Base-by-base conservation (phyloP, 106 monocot genomes). In the Amphibolis antarctica region DNA sequence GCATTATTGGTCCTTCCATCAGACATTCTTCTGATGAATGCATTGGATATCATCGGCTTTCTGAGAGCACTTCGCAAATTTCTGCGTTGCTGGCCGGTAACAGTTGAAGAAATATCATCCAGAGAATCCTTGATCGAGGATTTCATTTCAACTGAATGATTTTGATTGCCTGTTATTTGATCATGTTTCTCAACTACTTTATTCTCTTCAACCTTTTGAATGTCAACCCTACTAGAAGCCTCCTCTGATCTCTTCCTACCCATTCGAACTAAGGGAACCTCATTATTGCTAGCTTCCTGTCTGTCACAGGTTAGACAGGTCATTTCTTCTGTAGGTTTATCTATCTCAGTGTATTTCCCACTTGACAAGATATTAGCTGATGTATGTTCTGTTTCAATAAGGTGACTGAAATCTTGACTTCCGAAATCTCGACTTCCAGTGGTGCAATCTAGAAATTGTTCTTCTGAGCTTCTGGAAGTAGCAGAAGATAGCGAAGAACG, bases 41-140 rank as follows among this genome's bases (percentile, higher is more conserved):
- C 44, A 26, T 76, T 74, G 29, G 70, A 75, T 27, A 63, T 56
- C 59, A 69, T 58, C 29, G 75, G 54, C 60, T 59, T 75, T 55
- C 53, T 66, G 19, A 71, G 47, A 73, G 46, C 26, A 71, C 31
- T 74, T 74, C 68, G 67, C 28, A 60, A 65, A 53, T 42, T 28
- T 36, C 42, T 62, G 20, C 51, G 65, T 15, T 71, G 69, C 42
- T 23, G 72, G 69, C 53, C 42, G 19, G 43, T 42, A 20, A 42
- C 57, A 14, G 69, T 58, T 21, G 44, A 28, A 57, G 74, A 51
- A 68, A n/a, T 15, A 44, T 54, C 53, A 58, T 68, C 69, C 44
- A 9, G 21, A 63, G 21, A 51, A 53, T 20, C 28, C 26, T 42
- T 55, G 52, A 24, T 51, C 28, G 55, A 22, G 46, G 12, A 53